These are phyloP conservation scores for Euphorbia lathyris DNA, from an alignment of 345 rosid species.

Conservation along the genomic window DNA sequence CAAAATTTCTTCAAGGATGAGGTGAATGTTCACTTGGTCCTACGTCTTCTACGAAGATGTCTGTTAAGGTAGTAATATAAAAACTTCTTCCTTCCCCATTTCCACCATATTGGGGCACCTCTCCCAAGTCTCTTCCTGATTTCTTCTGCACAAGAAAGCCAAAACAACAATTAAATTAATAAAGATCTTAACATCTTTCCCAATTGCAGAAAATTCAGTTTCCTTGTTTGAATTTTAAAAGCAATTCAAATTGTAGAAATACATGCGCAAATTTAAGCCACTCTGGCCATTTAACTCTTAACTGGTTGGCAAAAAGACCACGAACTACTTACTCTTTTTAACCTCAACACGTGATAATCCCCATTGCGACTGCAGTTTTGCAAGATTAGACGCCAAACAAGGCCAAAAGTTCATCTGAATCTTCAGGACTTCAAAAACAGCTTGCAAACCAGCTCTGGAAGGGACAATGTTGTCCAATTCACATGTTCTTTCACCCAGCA, in stretches of 20 bases:
- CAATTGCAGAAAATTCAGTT: not conserved
- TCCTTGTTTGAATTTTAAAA: not conserved
- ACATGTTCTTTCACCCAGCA: slow-evolving; percentile 60
- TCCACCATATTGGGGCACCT: slow-evolving; percentile 63
- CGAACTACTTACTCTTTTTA: slow-evolving; percentile 50
- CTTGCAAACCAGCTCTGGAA: slow-evolving; percentile 61
- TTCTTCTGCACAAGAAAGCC: slow-evolving; percentile 39
- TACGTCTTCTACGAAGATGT: slow-evolving; percentile 36
- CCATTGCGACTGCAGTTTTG: slow-evolving; percentile 59
- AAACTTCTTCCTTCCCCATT: slow-evolving; percentile 67
- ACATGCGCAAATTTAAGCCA: not conserved
- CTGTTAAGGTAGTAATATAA: slow-evolving; percentile 49
- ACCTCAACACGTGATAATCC: slow-evolving; percentile 30
- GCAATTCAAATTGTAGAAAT: not conserved
- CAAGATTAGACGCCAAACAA: slow-evolving; percentile 34
- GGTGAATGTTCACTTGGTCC: slow-evolving; percentile 2
- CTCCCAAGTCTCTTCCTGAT: slow-evolving; percentile 42
- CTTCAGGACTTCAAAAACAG: slow-evolving; percentile 76
- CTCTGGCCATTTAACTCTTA: not conserved
- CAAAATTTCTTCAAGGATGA: slow-evolving; percentile 16
- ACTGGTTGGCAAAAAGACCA: not conserved
- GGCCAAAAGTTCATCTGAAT: slow-evolving; percentile 87
- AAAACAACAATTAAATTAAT: not conserved
- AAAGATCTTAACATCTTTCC: not conserved
- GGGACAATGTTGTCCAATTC: slow-evolving; percentile 44